These are phyloP conservation scores for Euphorbia tirucalli DNA, from an alignment of 345 rosid species.

Conservation along the genomic window DNA sequence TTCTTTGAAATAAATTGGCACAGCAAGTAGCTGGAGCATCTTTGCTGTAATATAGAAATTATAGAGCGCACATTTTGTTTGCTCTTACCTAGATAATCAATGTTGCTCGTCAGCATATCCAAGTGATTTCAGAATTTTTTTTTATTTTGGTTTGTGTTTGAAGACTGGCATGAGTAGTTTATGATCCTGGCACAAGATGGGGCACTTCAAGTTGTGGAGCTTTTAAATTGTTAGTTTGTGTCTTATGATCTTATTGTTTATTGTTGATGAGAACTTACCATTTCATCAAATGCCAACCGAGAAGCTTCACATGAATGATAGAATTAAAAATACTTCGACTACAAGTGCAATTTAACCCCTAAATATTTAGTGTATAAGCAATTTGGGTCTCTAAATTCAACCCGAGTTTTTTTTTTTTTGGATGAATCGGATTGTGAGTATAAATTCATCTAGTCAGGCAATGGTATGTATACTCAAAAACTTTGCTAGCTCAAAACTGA, in stretches of 20 bases:
- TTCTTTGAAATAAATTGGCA: background rate
- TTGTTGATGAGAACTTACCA: background rate
- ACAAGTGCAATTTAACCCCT: background rate
- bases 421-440: background rate
- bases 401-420: too few relatives aligned
- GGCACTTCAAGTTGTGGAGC: background rate
- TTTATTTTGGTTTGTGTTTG: background rate
- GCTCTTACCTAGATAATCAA: background rate
- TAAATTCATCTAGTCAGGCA: background rate
- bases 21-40: background rate
- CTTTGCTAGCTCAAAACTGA: background rate
- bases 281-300: background rate
- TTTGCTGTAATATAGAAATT: background rate
- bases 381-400: background rate
- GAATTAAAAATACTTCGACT: background rate
- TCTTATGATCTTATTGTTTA: background rate
- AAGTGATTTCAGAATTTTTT: too few relatives aligned
- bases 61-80: background rate
- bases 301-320: background rate
- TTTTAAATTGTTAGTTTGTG: background rate
- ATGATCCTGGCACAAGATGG: too few relatives aligned
- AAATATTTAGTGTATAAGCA: background rate
- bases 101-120: background rate
- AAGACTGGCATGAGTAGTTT: background rate
- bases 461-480: background rate